Evolutionary conservation across 495 filamentous ascomycete species (phyloP).

Genomic region (Penicillium desertorum): DNA sequence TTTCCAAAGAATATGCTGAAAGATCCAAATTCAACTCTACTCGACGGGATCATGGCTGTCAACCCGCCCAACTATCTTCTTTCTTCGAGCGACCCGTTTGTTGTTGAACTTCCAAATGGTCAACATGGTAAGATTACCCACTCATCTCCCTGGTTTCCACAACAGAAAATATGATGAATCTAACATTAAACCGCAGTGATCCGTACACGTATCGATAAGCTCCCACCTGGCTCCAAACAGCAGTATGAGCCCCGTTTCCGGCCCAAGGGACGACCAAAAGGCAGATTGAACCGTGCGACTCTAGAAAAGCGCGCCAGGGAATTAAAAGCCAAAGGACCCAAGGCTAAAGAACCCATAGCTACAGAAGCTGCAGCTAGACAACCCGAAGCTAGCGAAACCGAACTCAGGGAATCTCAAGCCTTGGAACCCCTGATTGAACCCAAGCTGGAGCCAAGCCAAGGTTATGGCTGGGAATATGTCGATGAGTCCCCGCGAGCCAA

Average conservation of each 20-base stretch:
- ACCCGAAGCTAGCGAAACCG: background rate
- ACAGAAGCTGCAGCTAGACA: background rate
- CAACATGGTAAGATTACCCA: constrained; percentile 29
- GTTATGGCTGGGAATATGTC: constrained; percentile 4
- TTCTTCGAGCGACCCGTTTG: constrained; percentile 38
- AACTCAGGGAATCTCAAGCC: background rate
- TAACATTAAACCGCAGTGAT: constrained; percentile 6
- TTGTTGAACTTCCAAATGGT: constrained; percentile 29
- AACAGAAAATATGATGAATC: background rate
- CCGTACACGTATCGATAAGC: constrained; percentile 7
- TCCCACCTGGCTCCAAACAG: constrained; percentile 7
- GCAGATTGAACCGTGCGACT: background rate
- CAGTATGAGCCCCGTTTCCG: background rate
- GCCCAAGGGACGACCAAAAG: constrained; percentile 4
- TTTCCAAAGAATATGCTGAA: constrained; percentile 35
- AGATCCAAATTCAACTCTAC: constrained; percentile 47
- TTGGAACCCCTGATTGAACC: background rate
- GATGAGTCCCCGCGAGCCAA: constrained; percentile 1
- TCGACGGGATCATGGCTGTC: constrained; percentile 39
- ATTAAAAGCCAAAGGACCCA: background rate
- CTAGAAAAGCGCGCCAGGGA: background rate
- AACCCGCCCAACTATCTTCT: constrained; percentile 34
- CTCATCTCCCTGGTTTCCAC: background rate
- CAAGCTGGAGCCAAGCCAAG: background rate
- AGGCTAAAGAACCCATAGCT: background rate